phyloP scores from a whole-genome alignment of 306 rosid species.

The Mimosa bimucronata region DNA sequence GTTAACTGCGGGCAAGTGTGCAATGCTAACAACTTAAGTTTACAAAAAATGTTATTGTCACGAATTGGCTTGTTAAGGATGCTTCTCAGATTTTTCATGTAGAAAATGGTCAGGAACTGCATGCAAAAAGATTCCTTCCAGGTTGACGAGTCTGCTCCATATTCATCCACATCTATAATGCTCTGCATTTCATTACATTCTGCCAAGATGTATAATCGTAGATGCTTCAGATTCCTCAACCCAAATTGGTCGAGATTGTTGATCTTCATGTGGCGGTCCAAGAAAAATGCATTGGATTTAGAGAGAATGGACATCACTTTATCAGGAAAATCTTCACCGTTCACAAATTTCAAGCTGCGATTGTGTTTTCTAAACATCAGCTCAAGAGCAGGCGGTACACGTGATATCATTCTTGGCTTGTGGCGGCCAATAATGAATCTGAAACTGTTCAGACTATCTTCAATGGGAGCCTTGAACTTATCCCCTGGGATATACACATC shows the following conservation, averaged over 20 bases:
- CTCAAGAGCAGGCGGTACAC: not conserved
- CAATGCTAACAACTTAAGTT: slow-evolving; percentile 1
- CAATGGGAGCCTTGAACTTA: fast-evolving
- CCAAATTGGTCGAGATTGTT: not conserved
- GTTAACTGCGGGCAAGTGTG: slow-evolving; percentile 17
- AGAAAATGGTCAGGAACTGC: not conserved
- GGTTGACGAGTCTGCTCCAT: not conserved
- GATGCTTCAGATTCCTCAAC: not conserved
- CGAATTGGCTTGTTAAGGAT: not conserved
- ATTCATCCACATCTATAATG: not conserved
- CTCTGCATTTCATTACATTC: not conserved
- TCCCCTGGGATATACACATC: not conserved
- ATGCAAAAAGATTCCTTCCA: not conserved
- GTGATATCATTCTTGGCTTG: not conserved
- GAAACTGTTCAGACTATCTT: fast-evolving
- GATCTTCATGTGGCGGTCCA: not conserved
- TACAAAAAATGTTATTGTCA: not conserved
- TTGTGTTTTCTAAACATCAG: not conserved
- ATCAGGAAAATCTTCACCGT: not conserved
- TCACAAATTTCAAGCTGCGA: not conserved
- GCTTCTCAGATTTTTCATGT: not conserved
- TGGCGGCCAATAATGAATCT: not conserved
- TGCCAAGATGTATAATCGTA: not conserved
- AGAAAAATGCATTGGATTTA: not conserved
- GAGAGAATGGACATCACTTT: not conserved